Evolutionary conservation across 345 rosid species (phyloP), one percentile per base, ranked within the genome.

Genomic region (Eucalyptus erythrocorys): DNA sequence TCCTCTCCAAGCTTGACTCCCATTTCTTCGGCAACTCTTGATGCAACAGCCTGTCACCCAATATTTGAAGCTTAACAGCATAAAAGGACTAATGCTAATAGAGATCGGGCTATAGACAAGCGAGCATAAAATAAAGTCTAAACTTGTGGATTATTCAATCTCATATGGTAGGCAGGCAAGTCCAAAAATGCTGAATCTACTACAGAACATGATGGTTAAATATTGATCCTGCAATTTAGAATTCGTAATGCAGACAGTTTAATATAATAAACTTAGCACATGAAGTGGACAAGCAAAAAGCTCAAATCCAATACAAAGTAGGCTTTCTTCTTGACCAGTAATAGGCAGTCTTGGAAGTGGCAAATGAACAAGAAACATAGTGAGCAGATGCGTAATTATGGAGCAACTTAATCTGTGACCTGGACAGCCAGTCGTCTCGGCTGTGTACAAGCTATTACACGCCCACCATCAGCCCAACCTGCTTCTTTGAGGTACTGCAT

Each of bases 391-490:
- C 49, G 11, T 8, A 30, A 37, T n/a, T 48, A 24, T 26, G 27
- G 17, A 32, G 82, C 26, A 76, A 13, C 15, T 61, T 30, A 27
- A 71, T 85, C 76, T 37, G 37, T 80, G 85, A 96, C 99, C 98
- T 97, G 99, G 87, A 98, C 98, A 90, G 99, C 99, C 88, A 96
- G 93, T 89, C 99, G 92, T 88, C 99, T 94, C 8, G 99, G 99
- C 91, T 98, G 99, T 30, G 98, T 98, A 90, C 99, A 98, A 90
- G 98, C 99, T 84, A 98, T 94, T 89, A 96, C 92, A 48, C 97
- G 97, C 16, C 99, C 99, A 85, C 97, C 97, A 91, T 96, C 98
- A 57, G 97, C 99, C 99, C 99, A 98, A 87, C 99, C 99, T 68
- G 98, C 99, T 93, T 98, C 99, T 92, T 94, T 97, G 85, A 97